phyloP scores from a whole-genome alignment of 2,329 filamentous ascomycete genomes.

The Cladophialophora chaetospira region DNA sequence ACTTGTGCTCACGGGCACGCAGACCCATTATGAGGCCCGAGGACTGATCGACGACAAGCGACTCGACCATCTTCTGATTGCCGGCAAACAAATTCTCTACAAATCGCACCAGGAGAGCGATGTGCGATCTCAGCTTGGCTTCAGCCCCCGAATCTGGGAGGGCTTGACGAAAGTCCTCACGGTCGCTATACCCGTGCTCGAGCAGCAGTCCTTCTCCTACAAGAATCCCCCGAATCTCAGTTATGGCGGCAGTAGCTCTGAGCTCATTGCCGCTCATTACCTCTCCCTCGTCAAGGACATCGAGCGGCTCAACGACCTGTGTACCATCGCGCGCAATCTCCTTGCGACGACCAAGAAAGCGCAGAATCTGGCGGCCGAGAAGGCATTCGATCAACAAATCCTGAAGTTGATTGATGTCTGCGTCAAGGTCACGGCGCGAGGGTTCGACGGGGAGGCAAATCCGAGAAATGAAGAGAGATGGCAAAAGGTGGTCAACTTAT shows the following conservation, averaged over 20 bases:
- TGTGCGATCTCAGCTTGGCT: slow-evolving; percentile 59
- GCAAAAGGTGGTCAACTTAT: slow-evolving; percentile 66
- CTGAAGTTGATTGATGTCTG: slow-evolving; percentile 64
- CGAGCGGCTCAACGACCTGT: slow-evolving; percentile 63
- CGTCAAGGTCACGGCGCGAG: slow-evolving; percentile 64
- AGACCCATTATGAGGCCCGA: slow-evolving; percentile 62
- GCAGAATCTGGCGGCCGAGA: slow-evolving; percentile 64
- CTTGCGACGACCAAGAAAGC: slow-evolving; percentile 62
- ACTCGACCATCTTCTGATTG: slow-evolving; percentile 59
- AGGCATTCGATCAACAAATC: slow-evolving; percentile 62
- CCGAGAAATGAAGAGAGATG: slow-evolving; percentile 64
- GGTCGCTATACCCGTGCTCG: slow-evolving; percentile 62
- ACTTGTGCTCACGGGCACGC: slow-evolving; percentile 49
- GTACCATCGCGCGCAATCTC: slow-evolving; percentile 63
- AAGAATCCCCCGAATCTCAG: slow-evolving; percentile 52
- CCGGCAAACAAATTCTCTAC: slow-evolving; percentile 62
- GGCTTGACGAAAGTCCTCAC: slow-evolving; percentile 60
- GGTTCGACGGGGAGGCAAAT: slow-evolving; percentile 64
- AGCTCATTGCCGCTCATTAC: slow-evolving; percentile 63
- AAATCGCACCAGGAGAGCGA: slow-evolving; percentile 59
- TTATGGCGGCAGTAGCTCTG: slow-evolving; percentile 42
- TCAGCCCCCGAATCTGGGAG: slow-evolving; percentile 60
- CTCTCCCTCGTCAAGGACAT: slow-evolving; percentile 62
- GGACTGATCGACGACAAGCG: slow-evolving; percentile 62
- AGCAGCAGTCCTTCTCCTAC: slow-evolving; percentile 63